Conservation (phyloP, 1,284 basidiomycete genomes). For the Anthracocystis panici-leucophaei region DNA sequence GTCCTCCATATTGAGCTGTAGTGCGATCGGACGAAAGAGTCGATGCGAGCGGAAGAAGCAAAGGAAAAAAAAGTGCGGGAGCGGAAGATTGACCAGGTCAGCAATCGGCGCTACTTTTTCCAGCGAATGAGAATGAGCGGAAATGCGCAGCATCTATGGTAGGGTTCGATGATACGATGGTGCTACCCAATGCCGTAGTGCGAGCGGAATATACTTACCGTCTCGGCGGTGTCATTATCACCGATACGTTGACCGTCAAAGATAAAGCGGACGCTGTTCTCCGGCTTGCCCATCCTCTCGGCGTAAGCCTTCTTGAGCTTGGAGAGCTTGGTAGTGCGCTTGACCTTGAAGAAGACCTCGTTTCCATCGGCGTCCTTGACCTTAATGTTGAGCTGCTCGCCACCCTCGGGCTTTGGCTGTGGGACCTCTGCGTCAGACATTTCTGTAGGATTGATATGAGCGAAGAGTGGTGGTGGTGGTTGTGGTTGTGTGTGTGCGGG, state of each 20-base stretch:
- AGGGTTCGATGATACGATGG: no score
- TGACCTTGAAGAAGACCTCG: conserved; percentile 98
- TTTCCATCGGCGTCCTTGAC: conserved; percentile 75
- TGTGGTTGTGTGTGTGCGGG: background rate
- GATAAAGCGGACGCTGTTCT: conserved; percentile 67
- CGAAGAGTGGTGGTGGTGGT: background rate
- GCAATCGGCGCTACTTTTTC: background rate
- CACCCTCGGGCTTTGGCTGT: conserved; percentile 64
- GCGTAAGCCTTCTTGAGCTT: conserved; percentile 95
- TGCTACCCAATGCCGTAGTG: background rate
- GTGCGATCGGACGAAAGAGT: background rate
- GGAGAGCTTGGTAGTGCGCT: conserved; percentile 89
- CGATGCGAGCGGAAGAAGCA: background rate
- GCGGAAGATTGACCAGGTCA: background rate
- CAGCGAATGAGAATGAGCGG: background rate
- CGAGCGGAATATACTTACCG: conserved; percentile 49
- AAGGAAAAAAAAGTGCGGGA: background rate
- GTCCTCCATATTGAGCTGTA: conserved; percentile 67
- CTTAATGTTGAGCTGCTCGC: conserved; percentile 70
- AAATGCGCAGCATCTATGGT: background rate
- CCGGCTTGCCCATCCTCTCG: conserved; percentile 84
- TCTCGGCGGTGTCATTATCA: conserved; percentile 68
- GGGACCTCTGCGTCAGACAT: conserved; percentile 63
- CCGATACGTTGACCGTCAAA: conserved; percentile 67
- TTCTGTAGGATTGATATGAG: background rate